Conservation (phyloP, 345 rosid species). For the Corchorus olitorius region DNA sequence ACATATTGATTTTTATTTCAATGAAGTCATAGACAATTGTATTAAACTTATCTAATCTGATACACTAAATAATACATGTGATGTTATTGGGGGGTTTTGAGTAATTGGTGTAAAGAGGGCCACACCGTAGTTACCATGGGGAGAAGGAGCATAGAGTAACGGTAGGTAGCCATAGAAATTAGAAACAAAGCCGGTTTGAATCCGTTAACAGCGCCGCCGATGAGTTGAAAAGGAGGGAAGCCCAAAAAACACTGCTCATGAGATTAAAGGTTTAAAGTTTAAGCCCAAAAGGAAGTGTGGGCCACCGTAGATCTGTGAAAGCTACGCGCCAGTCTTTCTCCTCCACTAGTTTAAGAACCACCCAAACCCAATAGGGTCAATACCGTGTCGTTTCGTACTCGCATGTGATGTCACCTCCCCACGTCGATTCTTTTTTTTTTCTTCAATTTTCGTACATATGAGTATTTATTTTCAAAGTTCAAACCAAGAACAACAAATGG, state of each 20-base stretch:
- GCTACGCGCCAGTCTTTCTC: constrained; percentile 14
- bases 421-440: too few relatives aligned
- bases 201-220: constrained; percentile 25
- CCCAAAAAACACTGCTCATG: background rate
- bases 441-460: too few relatives aligned
- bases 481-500: constrained; percentile 1
- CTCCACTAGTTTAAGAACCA: constrained; percentile 28
- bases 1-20: too few relatives aligned
- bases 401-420: background rate
- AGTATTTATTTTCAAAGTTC: background rate
- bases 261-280: background rate
- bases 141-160: background rate
- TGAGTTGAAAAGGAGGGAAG: background rate
- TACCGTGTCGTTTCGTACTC: background rate
- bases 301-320: constrained; percentile 22
- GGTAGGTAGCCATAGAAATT: background rate
- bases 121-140: background rate
- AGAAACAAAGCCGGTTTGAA: background rate
- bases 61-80: too few relatives aligned
- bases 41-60: too few relatives aligned
- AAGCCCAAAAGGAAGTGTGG: background rate
- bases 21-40: too few relatives aligned
- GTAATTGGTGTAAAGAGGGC: background rate
- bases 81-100: too few relatives aligned
- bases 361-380: background rate